Evolutionary conservation across 345 rosid genomes (phyloP), one percentile per base, ranked within the genome.

Genomic region (Raphanus sativus): DNA sequence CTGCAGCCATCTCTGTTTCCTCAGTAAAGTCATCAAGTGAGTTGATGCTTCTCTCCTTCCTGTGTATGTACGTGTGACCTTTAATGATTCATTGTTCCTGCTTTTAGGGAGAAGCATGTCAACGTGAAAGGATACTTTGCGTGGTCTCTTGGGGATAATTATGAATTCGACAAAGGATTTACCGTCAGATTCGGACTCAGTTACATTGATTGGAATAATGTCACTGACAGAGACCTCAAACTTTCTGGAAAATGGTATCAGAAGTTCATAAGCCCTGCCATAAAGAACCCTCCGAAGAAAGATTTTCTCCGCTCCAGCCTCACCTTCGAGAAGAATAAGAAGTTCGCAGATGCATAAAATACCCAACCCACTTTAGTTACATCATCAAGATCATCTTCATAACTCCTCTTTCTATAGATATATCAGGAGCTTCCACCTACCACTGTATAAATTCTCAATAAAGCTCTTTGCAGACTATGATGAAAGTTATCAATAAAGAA

Each of bases 381-480:
- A 0, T 3, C 54, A 13, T 6, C 29, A 38, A 65, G 77, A 74
- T 74, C 70, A 74, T 74, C 65, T 74, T 54, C 54, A 52, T 33
- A 54, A 29, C 33, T 73, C n/a, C 34, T 52, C 15, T 73, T 34
- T 64, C 54, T 24, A 45, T 8, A 65, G 13, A 56, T 65, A 75
- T 62, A 62, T 21, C 48, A 66, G 32, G 48, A 67, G 67, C 17
- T 54, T 64, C 2, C 1, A 24, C 28, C 66, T 34, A 25, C 38
- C 16, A 40, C 58, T 71, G 67, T 71, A 26, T 8, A 70, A 70
- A 34, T 13, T 24, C 65, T 3, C 38, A 62, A 62, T 62, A 28
- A 55, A 54, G 25, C 52, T 42, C 52, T 42, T 42, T 42, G 15
- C 5, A 42, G 52, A 45, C 52, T 45, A 4, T 45, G 13, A 56